Conservation (phyloP, 345 rosid species). For the Moringa oleifera region DNA sequence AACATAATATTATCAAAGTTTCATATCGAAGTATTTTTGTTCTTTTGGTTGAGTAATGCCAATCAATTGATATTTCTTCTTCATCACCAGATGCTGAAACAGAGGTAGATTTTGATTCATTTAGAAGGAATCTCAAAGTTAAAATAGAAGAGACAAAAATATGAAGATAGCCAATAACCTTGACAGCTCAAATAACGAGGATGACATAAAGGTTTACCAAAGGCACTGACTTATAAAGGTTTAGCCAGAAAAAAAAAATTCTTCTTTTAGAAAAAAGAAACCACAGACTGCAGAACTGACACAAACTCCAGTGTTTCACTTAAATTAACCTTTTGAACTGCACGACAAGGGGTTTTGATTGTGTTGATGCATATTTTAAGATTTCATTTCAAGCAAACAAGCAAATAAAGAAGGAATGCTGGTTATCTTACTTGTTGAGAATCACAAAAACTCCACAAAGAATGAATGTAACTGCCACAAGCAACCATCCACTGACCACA, state of each 20-base stretch:
- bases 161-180: background rate
- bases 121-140: background rate
- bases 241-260: too few species aligned
- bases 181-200: background rate
- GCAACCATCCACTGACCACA: slow-evolving; percentile 81
- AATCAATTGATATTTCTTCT: background rate
- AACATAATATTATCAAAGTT: background rate
- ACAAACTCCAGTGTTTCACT: background rate
- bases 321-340: background rate
- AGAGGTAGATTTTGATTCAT: background rate
- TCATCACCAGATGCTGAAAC: background rate
- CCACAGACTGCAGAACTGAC: background rate
- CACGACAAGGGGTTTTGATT: background rate
- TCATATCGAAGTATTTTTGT: background rate
- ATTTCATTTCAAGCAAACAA: background rate
- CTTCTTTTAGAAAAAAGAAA: too few species aligned
- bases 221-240: too few species aligned
- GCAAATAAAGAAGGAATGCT: slow-evolving; percentile 10
- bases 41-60: background rate
- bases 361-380: background rate
- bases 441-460: slow-evolving; percentile 82
- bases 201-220: too few species aligned
- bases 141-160: background rate
- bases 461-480: slow-evolving; percentile 78
- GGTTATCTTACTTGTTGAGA: slow-evolving; percentile 62